A percentile compares a stretch with the other conserved stretches of the same genome.
These are phyloP conservation scores for Actinomortierella ambigua DNA, from an alignment of 371 early-diverging fungal species.

Conservation along the genomic window DNA sequence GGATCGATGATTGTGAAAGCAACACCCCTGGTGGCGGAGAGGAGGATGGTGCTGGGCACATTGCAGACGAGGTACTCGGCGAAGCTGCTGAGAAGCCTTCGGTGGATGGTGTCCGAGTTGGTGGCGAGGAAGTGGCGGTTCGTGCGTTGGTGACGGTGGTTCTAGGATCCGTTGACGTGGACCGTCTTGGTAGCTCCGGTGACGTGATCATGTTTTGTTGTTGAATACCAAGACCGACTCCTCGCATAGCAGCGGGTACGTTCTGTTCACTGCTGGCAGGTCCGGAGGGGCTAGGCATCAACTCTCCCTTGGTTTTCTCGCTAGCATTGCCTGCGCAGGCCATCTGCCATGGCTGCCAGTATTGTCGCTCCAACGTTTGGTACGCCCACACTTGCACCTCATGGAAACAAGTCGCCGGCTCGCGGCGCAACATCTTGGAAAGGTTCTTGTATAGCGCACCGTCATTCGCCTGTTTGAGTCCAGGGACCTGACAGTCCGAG, in stretches of 20 bases:
- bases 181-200: too few species aligned
- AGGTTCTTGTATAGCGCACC: constrained; percentile 25
- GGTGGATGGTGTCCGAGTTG: not conserved
- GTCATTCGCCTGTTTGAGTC: constrained; percentile 22
- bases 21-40: too few species aligned
- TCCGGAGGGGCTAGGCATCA: not conserved
- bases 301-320: not conserved
- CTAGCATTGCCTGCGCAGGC: not conserved
- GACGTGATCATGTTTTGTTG: not conserved
- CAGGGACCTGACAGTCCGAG: constrained; percentile 17
- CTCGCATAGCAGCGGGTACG: too few species aligned
- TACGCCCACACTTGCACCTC: constrained; percentile 40
- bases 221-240: not conserved
- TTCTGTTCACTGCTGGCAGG: not conserved
- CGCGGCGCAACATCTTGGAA: constrained; percentile 19
- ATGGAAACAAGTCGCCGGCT: constrained; percentile 21
- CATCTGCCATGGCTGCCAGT: constrained; percentile 37
- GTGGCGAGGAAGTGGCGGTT: not conserved
- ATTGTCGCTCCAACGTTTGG: constrained; percentile 24
- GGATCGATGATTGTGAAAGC: too few species aligned
- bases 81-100: too few species aligned
- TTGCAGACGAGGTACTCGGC: too few species aligned
- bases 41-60: too few species aligned
- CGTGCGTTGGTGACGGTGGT: not conserved
- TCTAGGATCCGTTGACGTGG: too few species aligned